Conservation (phyloP, 768 basidiomycete species). For the Kwoniella shandongensis region DNA sequence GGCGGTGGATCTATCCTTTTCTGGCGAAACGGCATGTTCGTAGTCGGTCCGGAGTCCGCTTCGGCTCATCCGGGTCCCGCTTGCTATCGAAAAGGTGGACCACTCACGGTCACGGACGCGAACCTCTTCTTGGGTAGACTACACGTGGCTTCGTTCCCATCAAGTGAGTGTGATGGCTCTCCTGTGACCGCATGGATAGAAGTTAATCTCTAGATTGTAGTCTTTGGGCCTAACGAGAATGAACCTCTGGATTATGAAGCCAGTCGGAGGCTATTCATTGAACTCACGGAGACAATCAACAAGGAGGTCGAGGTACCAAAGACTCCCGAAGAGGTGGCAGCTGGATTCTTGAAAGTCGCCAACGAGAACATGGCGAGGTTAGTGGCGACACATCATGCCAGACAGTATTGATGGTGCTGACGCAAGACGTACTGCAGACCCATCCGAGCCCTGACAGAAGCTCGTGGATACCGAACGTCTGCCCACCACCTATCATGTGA, state of each 20-base stretch:
- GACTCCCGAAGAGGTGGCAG: conserved; percentile 77
- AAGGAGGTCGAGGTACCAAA: conserved; percentile 60
- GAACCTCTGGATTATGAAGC: conserved; percentile 77
- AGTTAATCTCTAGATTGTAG: conserved; percentile 68
- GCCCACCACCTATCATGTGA: conserved; percentile 59
- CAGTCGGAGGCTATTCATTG: conserved; percentile 66
- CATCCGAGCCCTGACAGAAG: conserved; percentile 85
- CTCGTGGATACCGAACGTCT: conserved; percentile 76
- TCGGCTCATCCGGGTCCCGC: conserved; percentile 93
- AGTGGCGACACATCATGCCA: too few species aligned
- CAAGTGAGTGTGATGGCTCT: conserved; percentile 45
- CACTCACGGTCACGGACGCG: conserved; percentile 57
- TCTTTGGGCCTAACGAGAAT: conserved; percentile 85
- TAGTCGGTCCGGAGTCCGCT: conserved; percentile 91
- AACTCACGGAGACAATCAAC: conserved; percentile 70
- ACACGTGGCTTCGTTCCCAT: conserved; percentile 70
- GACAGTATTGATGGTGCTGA: too few species aligned
- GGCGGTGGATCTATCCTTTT: conserved; percentile 88
- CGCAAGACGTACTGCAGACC: conserved; percentile 64
- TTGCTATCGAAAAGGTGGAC: conserved; percentile 69
- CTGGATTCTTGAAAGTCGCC: conserved; percentile 91
- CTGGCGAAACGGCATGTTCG: conserved; percentile 85
- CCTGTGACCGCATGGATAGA: not conserved
- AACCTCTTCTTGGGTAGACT: conserved; percentile 42
- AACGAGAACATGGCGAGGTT: conserved; percentile 84